phyloP scores from a whole-genome alignment of 805 yeast species.

The Pichia insulana region DNA sequence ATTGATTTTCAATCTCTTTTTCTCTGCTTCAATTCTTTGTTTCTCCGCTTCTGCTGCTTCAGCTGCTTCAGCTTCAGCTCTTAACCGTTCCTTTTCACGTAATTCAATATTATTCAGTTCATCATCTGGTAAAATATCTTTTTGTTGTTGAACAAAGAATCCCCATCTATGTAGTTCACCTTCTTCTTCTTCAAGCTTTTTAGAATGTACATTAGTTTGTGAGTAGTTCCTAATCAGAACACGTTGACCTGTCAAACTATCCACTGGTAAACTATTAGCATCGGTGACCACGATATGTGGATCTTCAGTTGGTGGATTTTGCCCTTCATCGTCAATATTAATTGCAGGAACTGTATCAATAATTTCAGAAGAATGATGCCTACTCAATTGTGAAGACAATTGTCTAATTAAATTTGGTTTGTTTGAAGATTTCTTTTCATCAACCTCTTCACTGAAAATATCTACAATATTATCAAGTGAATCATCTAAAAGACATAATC shows the following conservation, averaged over 20 bases:
- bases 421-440: neutral
- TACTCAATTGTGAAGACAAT: constrained; percentile 27
- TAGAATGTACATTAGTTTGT: constrained; percentile 59
- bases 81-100: constrained; percentile 7
- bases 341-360: constrained; percentile 46
- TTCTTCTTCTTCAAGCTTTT: constrained; percentile 79
- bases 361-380: constrained; percentile 41
- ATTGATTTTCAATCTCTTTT: constrained; percentile 22
- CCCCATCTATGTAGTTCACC: constrained; percentile 90
- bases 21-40: constrained; percentile 5
- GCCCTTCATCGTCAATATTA: constrained; percentile 27
- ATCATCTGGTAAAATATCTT: constrained; percentile 23
- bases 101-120: constrained; percentile 7
- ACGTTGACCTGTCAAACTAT: constrained; percentile 64
- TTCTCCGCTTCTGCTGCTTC: constrained; percentile 6
- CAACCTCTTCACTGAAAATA: constrained; percentile 29
- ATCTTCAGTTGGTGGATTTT: constrained; percentile 13
- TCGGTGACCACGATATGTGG: constrained; percentile 74
- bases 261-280: constrained; percentile 51
- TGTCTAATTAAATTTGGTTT: constrained; percentile 23
- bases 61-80: constrained; percentile 4
- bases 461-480: constrained; percentile 45
- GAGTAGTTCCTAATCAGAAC: constrained; percentile 56
- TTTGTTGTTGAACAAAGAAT: constrained; percentile 61
- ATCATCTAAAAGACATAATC: constrained; percentile 47